These are phyloP conservation scores for Tricharina praecox DNA, from an alignment of 495 filamentous ascomycete species.

Conservation along the genomic window DNA sequence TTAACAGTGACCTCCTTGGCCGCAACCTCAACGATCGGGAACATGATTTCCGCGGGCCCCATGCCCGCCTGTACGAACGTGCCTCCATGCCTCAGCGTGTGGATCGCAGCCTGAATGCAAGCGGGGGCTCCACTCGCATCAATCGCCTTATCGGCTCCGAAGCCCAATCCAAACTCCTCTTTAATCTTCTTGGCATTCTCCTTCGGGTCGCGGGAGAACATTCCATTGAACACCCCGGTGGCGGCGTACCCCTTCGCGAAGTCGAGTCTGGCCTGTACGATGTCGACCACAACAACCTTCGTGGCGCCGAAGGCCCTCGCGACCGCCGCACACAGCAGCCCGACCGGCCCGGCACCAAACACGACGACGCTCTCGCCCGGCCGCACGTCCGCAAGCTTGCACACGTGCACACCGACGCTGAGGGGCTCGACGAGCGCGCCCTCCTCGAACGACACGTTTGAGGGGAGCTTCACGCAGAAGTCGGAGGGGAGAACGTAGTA, in stretches of 20 bases:
- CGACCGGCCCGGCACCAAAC: conserved; percentile 74
- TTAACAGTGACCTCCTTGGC: conserved; percentile 66
- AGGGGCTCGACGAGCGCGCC: conserved; percentile 78
- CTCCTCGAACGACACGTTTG: conserved; percentile 52
- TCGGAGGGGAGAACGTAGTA: conserved; percentile 64
- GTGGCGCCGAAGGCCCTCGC: conserved; percentile 61
- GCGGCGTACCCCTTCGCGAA: conserved; percentile 53
- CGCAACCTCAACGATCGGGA: conserved; percentile 67
- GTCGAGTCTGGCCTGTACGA: conserved; percentile 48
- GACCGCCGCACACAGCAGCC: conserved; percentile 63
- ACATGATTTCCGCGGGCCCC: conserved; percentile 56
- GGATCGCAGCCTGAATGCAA: conserved; percentile 56
- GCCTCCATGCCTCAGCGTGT: conserved; percentile 53
- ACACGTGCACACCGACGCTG: conserved; percentile 67
- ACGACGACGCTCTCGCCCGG: conserved; percentile 62
- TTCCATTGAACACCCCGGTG: conserved; percentile 41
- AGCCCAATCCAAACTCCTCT: conserved; percentile 30
- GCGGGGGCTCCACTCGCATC: conserved; percentile 70
- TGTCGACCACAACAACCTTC: conserved; percentile 59
- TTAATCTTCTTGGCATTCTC: conserved; percentile 47
- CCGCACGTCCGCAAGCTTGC: conserved; percentile 45
- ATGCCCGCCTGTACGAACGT: conserved; percentile 76
- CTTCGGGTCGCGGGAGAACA: conserved; percentile 32
- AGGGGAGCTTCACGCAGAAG: conserved; percentile 68
- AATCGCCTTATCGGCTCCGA: conserved; percentile 57